Base-by-base conservation (phyloP, 2,329 filamentous ascomycete species). In the Xylaria sp. region DNA sequence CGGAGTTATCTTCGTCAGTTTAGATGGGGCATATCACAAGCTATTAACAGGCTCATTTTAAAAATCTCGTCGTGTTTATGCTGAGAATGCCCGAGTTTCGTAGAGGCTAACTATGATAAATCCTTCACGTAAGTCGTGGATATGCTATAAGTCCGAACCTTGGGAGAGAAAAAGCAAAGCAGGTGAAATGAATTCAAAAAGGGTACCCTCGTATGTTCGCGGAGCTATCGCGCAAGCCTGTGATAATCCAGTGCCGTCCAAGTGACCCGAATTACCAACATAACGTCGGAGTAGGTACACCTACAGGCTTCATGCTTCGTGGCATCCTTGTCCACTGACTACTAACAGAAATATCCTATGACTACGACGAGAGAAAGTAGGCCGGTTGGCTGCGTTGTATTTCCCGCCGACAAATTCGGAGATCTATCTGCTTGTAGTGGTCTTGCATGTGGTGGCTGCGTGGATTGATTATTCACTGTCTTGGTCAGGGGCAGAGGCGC, bases 401-500 rank as follows among this genome's bases (percentile, higher is more conserved):
- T 17, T 13, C 17, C n/a, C 23, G 26, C 4, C 13, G 26, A 23
- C 2, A 38, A 56, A 23, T 7, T 15, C 13, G 31, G 10, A 20
- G 10, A 36, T 42, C 54, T 17, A 38, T 42, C 54, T 17, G 40
- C 54, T 48, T 31, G 23, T 58, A 51, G 36, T 28, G 51, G n/a
- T 28, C 46, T 59, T 53, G 33, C 28, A 56, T 48, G 26, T 48
- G 20, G 2, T 11, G 58, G 31, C 17, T 56, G 36, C 23, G n/a
- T 51, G 20, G 10, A 23, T 62, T 17, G 20, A n/a, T n/a, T n/a
- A 59, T 28, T 5, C 36, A 36, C 51, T 23, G 17, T 48, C n/a
- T 26, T 38, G 23, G 44, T 26, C 42, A 36, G 51, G 64, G 58
- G 49, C 17, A 56, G 4, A 33, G 49, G 54, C 53, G 33, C 20